Evolutionary conservation across 352 stramenopile species (phyloP).

Genomic region (Globisporangium rhizosaccharum): DNA sequence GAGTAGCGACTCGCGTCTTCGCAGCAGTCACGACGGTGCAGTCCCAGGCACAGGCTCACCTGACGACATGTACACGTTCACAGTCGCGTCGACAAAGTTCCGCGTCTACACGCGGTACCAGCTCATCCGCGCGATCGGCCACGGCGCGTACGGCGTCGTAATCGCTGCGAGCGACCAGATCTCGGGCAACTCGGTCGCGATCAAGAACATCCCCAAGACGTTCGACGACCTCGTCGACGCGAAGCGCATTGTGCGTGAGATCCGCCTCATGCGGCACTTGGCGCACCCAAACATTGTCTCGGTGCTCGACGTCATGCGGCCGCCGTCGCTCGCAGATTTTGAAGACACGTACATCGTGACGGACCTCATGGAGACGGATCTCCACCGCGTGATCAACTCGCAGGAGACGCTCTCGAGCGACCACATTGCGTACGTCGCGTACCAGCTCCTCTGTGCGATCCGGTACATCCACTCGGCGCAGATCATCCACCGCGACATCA

Average conservation of each 20-base stretch:
- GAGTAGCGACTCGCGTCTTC: neutral
- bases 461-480: conserved; percentile 85
- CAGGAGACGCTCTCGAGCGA: conserved; percentile 59
- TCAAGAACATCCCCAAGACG: conserved; percentile 84
- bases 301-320: conserved; percentile 73
- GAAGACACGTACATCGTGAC: conserved; percentile 86
- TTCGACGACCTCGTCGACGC: conserved; percentile 82
- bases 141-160: conserved; percentile 76
- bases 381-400: conserved; percentile 80
- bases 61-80: conserved; percentile 82
- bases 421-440: conserved; percentile 81
- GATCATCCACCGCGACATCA: conserved; percentile 91
- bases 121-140: conserved; percentile 74
- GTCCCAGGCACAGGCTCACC: conserved; percentile 9
- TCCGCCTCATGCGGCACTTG: conserved; percentile 79
- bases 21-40: conserved; percentile 1
- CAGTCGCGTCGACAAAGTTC: conserved; percentile 80
- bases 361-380: conserved; percentile 78
- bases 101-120: conserved; percentile 80
- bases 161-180: conserved; percentile 79
- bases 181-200: conserved; percentile 75
- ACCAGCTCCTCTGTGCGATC: conserved; percentile 75
- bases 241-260: conserved; percentile 82
- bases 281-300: conserved; percentile 63
- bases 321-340: conserved; percentile 61